phyloP scores from a whole-genome alignment of 805 yeast species.

The Metschnikowia reukaufii region DNA sequence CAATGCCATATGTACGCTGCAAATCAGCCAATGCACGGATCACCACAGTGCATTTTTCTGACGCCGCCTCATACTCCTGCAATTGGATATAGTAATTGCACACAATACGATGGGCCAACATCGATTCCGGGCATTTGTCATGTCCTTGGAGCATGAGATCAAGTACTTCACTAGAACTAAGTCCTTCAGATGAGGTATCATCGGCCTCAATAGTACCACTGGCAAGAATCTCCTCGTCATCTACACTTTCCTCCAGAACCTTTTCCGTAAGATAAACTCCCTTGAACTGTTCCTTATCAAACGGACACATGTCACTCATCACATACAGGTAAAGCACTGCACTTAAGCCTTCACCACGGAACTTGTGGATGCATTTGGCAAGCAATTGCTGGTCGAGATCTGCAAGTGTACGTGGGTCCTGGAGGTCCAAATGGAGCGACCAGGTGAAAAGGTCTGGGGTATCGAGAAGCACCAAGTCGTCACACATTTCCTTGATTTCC shows the following conservation, averaged over 20 bases:
- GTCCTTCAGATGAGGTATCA: slow-evolving; percentile 6
- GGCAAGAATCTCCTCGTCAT: slow-evolving; percentile 15
- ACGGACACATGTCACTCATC: slow-evolving; percentile 68
- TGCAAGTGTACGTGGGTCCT: slow-evolving; percentile 52
- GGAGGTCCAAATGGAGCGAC: slow-evolving; percentile 73
- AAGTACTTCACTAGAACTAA: slow-evolving; percentile 52
- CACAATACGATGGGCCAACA: slow-evolving; percentile 66
- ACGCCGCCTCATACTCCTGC: slow-evolving; percentile 63
- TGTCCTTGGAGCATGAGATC: slow-evolving; percentile 53
- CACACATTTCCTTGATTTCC: slow-evolving; percentile 55
- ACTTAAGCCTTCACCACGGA: slow-evolving; percentile 63
- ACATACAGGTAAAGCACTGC: slow-evolving; percentile 60
- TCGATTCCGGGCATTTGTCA: slow-evolving; percentile 37
- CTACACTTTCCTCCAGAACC: background rate
- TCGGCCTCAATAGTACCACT: slow-evolving; percentile 12
- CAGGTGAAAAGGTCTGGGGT: slow-evolving; percentile 66
- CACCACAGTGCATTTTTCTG: slow-evolving; percentile 60
- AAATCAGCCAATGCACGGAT: slow-evolving; percentile 52
- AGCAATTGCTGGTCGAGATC: slow-evolving; percentile 49
- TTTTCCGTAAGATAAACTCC: slow-evolving; percentile 17
- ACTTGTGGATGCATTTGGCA: slow-evolving; percentile 52
- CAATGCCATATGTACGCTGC: slow-evolving; percentile 46
- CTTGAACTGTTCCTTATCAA: slow-evolving; percentile 37
- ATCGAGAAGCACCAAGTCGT: slow-evolving; percentile 70
- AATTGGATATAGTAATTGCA: slow-evolving; percentile 58